Percentiles rank a stretch among this genome's conserved stretches.
phyloP scores from a whole-genome alignment of 2,329 filamentous ascomycete genomes.

The Cladorrhinum sp. region DNA sequence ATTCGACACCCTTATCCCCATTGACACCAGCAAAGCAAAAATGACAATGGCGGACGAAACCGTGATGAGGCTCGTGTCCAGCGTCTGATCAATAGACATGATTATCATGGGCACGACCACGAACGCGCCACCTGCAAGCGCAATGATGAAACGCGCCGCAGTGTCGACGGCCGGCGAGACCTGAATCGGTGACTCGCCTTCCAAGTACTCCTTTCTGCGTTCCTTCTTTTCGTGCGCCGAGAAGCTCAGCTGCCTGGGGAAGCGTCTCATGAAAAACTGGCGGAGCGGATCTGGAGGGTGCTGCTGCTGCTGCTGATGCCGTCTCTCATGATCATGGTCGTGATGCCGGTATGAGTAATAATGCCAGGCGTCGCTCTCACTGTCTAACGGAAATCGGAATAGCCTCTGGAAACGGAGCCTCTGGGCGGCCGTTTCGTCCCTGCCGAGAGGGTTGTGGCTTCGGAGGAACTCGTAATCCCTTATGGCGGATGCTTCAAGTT shows the following conservation, averaged over 20 bases:
- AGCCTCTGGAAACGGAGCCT: slow-evolving; percentile 13
- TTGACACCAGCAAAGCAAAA: slow-evolving; percentile 13
- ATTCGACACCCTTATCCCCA: slow-evolving; percentile 11
- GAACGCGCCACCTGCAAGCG: slow-evolving; percentile 13
- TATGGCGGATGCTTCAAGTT: neutral
- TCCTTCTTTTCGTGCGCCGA: neutral
- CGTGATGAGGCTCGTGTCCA: slow-evolving; percentile 17
- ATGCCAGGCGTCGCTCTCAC: slow-evolving; percentile 11
- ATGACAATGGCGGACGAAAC: slow-evolving; percentile 18
- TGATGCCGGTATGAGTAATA: slow-evolving; percentile 14
- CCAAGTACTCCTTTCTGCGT: neutral
- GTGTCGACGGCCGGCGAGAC: neutral
- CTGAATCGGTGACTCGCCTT: neutral
- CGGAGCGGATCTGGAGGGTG: neutral
- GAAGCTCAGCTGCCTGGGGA: neutral
- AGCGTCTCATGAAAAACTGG: neutral
- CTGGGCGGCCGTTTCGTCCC: neutral
- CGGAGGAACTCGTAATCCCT: neutral
- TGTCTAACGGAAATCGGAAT: slow-evolving; percentile 7
- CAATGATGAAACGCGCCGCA: slow-evolving; percentile 15
- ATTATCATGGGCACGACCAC: slow-evolving; percentile 23
- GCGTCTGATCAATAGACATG: slow-evolving; percentile 14
- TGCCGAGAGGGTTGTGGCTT: neutral
- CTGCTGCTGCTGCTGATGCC: no score
- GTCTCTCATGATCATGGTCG: neutral